A percentile compares a stretch with the other conserved stretches of the same genome.
Evolutionary conservation across 345 rosid genomes (phyloP).

Genomic region (Eucalyptus sp.): DNA sequence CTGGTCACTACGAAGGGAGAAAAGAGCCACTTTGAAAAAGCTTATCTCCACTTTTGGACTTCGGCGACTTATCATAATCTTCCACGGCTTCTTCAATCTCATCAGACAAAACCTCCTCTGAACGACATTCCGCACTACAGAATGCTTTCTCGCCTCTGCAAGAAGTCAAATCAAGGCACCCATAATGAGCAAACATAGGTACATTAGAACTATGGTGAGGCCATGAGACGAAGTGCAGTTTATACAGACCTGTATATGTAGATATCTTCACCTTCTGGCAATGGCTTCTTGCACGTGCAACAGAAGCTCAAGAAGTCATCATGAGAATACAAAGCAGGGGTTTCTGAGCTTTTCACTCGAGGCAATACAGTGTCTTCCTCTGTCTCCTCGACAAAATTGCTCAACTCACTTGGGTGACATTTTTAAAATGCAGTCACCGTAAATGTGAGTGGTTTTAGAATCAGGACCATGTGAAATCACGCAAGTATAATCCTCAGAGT

Average conservation of each 20-base stretch:
- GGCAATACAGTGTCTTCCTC: background rate
- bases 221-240: background rate
- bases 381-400: background rate
- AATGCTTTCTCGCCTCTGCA: conserved; percentile 85
- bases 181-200: background rate
- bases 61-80: conserved; percentile 6
- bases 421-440: conserved; percentile 61
- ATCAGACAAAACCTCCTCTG: conserved; percentile 49
- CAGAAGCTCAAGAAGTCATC: conserved; percentile 59
- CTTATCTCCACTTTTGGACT: conserved; percentile 4
- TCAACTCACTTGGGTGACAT: conserved; percentile 26
- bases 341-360: background rate
- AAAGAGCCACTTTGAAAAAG: conserved; percentile 23
- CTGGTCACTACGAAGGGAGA: conserved; percentile 2
- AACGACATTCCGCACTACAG: conserved; percentile 65
- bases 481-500: conserved; percentile 91
- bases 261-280: conserved; percentile 55
- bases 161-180: background rate
- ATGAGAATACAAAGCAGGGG: conserved; percentile 1
- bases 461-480: conserved; percentile 71
- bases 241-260: conserved; percentile 67
- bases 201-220: background rate
- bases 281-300: conserved; percentile 52
- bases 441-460: conserved; percentile 77
- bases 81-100: conserved; percentile 24